Evolutionary conservation across 495 filamentous ascomycete genomes (phyloP).

Genomic region (Podospora australis): DNA sequence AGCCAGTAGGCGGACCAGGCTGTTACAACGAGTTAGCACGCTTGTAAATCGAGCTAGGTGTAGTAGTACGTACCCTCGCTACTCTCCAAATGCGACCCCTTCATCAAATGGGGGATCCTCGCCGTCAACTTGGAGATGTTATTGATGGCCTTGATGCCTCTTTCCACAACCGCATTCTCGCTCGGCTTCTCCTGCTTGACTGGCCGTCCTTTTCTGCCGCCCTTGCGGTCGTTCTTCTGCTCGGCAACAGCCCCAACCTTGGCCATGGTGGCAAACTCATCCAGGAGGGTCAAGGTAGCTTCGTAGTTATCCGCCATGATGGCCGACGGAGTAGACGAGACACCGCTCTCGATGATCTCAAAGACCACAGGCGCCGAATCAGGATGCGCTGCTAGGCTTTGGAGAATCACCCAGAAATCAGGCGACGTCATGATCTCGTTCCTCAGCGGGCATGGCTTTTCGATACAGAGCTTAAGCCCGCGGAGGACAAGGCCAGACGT

Average conservation of each 20-base stretch:
- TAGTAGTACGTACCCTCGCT: slow-evolving; percentile 58
- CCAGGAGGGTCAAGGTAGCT: slow-evolving; percentile 70
- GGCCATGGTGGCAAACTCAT: slow-evolving; percentile 82
- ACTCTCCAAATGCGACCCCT: slow-evolving; percentile 85
- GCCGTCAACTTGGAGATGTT: slow-evolving; percentile 73
- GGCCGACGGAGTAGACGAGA: slow-evolving; percentile 57
- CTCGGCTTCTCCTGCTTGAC: slow-evolving; percentile 52
- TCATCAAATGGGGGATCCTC: slow-evolving; percentile 77
- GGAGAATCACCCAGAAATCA: slow-evolving; percentile 93
- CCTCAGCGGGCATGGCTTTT: slow-evolving; percentile 65
- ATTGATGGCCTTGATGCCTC: slow-evolving; percentile 73
- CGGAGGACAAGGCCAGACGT: slow-evolving; percentile 68
- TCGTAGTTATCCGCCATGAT: slow-evolving; percentile 96
- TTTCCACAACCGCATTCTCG: slow-evolving; percentile 67
- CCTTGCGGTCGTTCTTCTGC: slow-evolving; percentile 68
- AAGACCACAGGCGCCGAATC: slow-evolving; percentile 74
- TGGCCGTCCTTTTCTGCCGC: slow-evolving; percentile 34
- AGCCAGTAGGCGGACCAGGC: slow-evolving; percentile 99
- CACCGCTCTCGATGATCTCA: slow-evolving; percentile 70
- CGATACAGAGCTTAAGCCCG: slow-evolving; percentile 73
- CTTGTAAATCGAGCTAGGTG: not conserved
- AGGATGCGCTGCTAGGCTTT: slow-evolving; percentile 58
- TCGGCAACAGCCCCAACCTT: slow-evolving; percentile 74
- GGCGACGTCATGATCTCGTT: slow-evolving; percentile 93
- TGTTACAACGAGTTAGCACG: slow-evolving; percentile 22